These are phyloP conservation scores for Xylariomycetidae sp. DNA, from an alignment of 2,329 filamentous ascomycete genomes.

Conservation along the genomic window DNA sequence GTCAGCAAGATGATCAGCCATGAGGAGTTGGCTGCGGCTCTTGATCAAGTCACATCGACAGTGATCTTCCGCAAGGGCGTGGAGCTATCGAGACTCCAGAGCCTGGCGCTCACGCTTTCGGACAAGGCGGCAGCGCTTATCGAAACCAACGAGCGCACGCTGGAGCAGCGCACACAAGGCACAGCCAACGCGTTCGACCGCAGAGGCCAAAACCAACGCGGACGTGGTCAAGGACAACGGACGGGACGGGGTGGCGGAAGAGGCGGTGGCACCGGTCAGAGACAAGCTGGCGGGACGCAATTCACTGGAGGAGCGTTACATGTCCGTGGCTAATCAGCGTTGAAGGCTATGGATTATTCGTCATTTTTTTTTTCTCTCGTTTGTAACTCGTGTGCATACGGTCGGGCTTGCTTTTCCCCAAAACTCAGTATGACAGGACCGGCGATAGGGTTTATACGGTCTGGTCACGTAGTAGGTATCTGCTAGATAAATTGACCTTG, in stretches of 20 bases:
- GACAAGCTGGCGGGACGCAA: constrained; percentile 69
- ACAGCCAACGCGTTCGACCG: constrained; percentile 93
- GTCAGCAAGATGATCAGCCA: constrained; percentile 99
- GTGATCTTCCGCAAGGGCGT: constrained; percentile 99
- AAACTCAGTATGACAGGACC: constrained; percentile 18
- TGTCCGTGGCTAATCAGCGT: constrained; percentile 58
- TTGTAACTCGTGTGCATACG: constrained; percentile 23
- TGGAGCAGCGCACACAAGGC: constrained; percentile 95
- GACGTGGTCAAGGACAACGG: constrained; percentile 53
- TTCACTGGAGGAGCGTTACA: constrained; percentile 80
- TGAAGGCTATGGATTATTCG: constrained; percentile 30
- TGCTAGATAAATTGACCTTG: constrained; percentile 19
- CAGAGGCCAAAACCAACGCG: constrained; percentile 72
- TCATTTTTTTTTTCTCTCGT: constrained; percentile 20
- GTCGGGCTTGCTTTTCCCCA: constrained; percentile 19
- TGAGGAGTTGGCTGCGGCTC: constrained; percentile 91
- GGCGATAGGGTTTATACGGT: constrained; percentile 13
- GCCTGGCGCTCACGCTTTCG: constrained; percentile 84
- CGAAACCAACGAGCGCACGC: constrained; percentile 93
- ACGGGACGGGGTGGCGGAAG: constrained; percentile 32
- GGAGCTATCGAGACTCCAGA: constrained; percentile 93
- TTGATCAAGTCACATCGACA: constrained; percentile 95
- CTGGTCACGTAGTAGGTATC: constrained; percentile 15
- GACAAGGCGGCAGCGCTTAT: constrained; percentile 97
- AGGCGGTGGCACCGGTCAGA: constrained; percentile 58